Percentiles rank a stretch among this genome's conserved stretches.
phyloP scores from a whole-genome alignment of 495 filamentous ascomycete species.

The Parachaetomium inaequale region DNA sequence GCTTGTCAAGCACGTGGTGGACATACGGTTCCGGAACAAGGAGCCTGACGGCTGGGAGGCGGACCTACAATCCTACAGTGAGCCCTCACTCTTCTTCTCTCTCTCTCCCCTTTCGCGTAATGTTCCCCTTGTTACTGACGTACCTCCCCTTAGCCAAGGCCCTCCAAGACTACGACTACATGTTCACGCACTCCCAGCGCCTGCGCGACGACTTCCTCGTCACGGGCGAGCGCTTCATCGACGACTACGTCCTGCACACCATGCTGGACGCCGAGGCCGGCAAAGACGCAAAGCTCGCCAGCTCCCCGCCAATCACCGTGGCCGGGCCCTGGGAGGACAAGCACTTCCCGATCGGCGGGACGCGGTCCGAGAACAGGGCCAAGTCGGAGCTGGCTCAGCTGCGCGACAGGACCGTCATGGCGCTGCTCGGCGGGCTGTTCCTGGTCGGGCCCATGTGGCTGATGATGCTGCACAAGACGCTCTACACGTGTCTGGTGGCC shows the following conservation, averaged over 20 bases:
- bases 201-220: background rate
- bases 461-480: constrained; percentile 17
- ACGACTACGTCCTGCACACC: background rate
- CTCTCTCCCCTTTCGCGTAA: background rate
- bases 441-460: constrained; percentile 27
- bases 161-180: background rate
- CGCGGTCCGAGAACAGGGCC: background rate
- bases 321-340: background rate
- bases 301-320: background rate
- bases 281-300: background rate
- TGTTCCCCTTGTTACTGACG: background rate
- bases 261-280: background rate
- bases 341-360: background rate
- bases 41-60: background rate
- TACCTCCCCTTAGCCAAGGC: background rate
- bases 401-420: background rate
- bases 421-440: constrained; percentile 12
- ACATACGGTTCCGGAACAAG: background rate
- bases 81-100: background rate
- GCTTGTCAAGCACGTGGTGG: background rate
- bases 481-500: constrained; percentile 16
- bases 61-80: background rate
- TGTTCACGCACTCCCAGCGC: background rate
- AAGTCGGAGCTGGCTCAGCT: background rate
- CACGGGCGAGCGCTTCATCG: background rate